These are phyloP conservation scores for Blastobotrys serpentis DNA, from an alignment of 1,139 yeast genomes.

Conservation along the genomic window DNA sequence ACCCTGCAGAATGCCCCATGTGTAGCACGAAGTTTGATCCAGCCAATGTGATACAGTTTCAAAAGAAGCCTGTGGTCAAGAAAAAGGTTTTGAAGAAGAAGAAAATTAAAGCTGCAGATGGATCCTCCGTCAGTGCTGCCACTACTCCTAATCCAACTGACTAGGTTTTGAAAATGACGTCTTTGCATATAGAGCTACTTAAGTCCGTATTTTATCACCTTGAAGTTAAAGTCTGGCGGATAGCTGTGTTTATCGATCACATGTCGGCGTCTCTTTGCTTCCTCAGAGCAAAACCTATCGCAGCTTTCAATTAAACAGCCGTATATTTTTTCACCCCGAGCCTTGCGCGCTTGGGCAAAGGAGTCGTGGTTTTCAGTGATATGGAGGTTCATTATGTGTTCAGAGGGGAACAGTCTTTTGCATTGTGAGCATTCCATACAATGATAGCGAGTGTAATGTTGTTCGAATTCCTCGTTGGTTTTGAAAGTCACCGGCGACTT, in stretches of 20 bases:
- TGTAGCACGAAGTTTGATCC: constrained; percentile 62
- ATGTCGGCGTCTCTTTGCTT: constrained; percentile 48
- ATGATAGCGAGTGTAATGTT: constrained; percentile 28
- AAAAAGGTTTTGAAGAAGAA: constrained; percentile 44
- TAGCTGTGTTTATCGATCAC: constrained; percentile 52
- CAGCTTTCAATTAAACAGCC: constrained; percentile 48
- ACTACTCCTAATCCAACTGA: constrained; percentile 2
- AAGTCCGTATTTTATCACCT: constrained; percentile 20
- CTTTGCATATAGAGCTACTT: too few relatives aligned
- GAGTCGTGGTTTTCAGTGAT: constrained; percentile 57
- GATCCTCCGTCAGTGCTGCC: constrained; percentile 10
- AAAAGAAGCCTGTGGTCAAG: constrained; percentile 55
- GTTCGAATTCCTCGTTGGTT: constrained; percentile 24
- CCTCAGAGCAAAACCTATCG: constrained; percentile 38
- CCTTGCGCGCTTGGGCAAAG: constrained; percentile 41
- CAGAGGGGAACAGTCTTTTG: constrained; percentile 45
- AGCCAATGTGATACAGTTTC: constrained; percentile 55
- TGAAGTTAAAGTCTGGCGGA: constrained; percentile 37
- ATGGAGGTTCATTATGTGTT: constrained; percentile 48
- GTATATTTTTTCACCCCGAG: constrained; percentile 45
- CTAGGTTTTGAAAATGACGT: not conserved
- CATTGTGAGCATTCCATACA: constrained; percentile 45
- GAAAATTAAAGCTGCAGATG: constrained; percentile 16
- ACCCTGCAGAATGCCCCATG: constrained; percentile 60
- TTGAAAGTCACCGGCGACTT: constrained; percentile 16